phyloP scores from a whole-genome alignment of 2,329 filamentous ascomycete species.

The Hymenoscyphus infarciens region DNA sequence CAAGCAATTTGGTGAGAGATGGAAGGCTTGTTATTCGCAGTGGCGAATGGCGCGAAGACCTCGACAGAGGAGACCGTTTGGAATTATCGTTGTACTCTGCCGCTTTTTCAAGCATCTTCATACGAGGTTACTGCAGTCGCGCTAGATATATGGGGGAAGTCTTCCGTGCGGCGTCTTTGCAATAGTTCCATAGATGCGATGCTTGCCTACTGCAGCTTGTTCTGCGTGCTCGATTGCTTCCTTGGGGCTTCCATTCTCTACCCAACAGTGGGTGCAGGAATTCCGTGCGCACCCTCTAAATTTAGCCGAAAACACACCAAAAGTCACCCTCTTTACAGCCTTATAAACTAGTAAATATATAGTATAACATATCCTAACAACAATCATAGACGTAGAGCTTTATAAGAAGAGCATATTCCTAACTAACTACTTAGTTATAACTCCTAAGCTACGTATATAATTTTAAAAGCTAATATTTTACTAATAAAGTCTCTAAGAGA shows the following conservation, averaged over 20 bases:
- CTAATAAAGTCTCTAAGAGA: no score
- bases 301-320: no score
- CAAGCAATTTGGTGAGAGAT: not conserved
- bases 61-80: not conserved
- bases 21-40: not conserved
- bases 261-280: no score
- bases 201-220: not conserved
- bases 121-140: not conserved
- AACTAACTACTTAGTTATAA: no score
- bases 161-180: not conserved
- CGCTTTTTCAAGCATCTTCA: not conserved
- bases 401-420: no score
- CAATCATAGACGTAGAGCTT: no score
- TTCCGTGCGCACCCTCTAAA: no score
- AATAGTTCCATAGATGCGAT: not conserved
- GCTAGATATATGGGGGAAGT: not conserved
- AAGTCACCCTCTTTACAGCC: no score
- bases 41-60: not conserved
- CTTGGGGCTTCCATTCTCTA: not conserved
- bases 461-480: no score
- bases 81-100: not conserved
- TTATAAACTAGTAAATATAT: no score
- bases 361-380: no score
- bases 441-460: no score
- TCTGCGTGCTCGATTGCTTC: not conserved